Evolutionary conservation across 106 monocot species (phyloP), one percentile per base, ranked within the genome.

Genomic region (Dioscorea alata): DNA sequence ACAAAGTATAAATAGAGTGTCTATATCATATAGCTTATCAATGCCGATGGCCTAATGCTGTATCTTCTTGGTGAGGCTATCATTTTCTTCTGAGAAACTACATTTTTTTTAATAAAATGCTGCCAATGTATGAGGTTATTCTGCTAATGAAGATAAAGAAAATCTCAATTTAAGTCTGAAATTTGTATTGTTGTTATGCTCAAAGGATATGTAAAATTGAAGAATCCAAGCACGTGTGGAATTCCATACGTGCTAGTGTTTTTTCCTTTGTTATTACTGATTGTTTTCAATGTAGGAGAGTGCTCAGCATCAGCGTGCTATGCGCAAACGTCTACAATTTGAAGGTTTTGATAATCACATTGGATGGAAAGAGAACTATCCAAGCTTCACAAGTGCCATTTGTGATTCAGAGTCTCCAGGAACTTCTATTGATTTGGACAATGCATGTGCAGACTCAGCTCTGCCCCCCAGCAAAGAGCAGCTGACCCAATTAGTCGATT

Each of bases 271-370:
- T 10, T 42, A 42, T 42, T 42, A 0, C 42, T 42, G 42, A 42
- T 6, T 42, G 42, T 42, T 75, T 14, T 72, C 58, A 28, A 65
- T 83, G 66, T 66, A 88, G 88, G 88, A 83, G 33, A 33, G 51
- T 61, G 24, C 60, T 69, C 81, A 78, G 48, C 59, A 68, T 77
- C 75, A 72, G 57, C 75, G 75, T 73, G 78, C 61, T 59, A 84
- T 81, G 84, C 72, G 83, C 53, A 88, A 81, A 65, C 84, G 88
- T 60, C 81, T 88, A 75, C 74, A 76, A 21, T 88, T 88, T 73
- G 84, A 83, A 67, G 59, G 71, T 61, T 34, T 59, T 69, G 82
- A 77, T 24, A 72, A 60, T 66, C 42, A 60, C 51, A 70, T 14
- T 61, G 61, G 50, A 23, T 53, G 16, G 33, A 57, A 53, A 31